Evolutionary conservation across 225 moss, liverwort and hornwort species (phyloP).

Genomic region (Pleurozium schreberi): DNA sequence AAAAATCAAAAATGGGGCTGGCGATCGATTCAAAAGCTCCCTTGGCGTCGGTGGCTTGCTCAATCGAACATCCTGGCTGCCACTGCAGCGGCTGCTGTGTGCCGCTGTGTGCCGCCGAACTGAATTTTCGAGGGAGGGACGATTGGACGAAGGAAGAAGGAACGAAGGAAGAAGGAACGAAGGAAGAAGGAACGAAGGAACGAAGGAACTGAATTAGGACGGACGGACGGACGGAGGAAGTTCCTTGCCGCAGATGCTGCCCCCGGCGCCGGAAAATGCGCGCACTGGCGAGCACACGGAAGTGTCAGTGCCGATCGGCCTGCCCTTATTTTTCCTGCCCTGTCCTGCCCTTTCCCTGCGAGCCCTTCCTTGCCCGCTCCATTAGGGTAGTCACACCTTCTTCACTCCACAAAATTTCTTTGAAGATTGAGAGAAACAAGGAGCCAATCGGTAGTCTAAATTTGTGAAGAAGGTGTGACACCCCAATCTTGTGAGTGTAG

Average conservation of each 20-base stretch:
- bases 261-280: not conserved
- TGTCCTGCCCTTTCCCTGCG: no score
- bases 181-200: not conserved
- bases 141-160: no score
- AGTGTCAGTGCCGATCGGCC: not conserved
- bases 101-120: not conserved
- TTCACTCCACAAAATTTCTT: not conserved
- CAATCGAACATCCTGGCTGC: not conserved
- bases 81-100: not conserved
- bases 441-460: no score
- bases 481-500: no score
- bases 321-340: no score
- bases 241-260: not conserved
- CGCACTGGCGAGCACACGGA: no score
- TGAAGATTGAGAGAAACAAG: no score
- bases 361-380: not conserved
- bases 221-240: not conserved
- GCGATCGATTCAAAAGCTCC: not conserved
- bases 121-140: no score
- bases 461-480: no score
- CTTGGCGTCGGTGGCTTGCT: not conserved
- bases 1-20: not conserved
- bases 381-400: no score
- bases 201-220: not conserved
- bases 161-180: no score